These are phyloP conservation scores for Sphaerostilbella broomeana DNA, from an alignment of 2,329 filamentous ascomycete genomes.

Conservation along the genomic window DNA sequence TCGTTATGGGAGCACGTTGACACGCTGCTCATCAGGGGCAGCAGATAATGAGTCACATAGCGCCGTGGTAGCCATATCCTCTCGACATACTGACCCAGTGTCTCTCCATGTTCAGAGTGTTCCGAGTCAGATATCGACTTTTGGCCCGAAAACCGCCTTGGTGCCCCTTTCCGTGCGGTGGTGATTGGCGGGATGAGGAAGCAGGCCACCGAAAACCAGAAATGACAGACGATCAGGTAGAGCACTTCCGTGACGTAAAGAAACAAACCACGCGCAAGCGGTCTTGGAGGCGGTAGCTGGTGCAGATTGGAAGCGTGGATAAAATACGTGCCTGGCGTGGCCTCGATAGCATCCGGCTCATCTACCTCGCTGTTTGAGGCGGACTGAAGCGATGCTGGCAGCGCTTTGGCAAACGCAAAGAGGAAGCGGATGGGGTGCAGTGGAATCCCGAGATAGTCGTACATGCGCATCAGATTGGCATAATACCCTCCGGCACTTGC, in stretches of 20 bases:
- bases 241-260: slow-evolving; percentile 37
- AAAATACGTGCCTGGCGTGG: slow-evolving; percentile 36
- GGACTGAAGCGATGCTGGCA: slow-evolving; percentile 5
- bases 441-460: slow-evolving; percentile 44
- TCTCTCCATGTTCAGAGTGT: slow-evolving; percentile 29
- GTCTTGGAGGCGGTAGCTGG: slow-evolving; percentile 34
- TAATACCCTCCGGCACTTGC: slow-evolving; percentile 42
- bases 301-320: slow-evolving; percentile 50
- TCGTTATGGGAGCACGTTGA: slow-evolving; percentile 47
- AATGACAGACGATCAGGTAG: slow-evolving; percentile 41
- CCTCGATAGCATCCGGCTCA: slow-evolving; percentile 12
- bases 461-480: slow-evolving; percentile 48
- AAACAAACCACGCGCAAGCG: slow-evolving; percentile 30
- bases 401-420: slow-evolving; percentile 41
- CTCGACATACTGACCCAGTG: slow-evolving; percentile 41
- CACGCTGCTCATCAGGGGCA: slow-evolving; percentile 49
- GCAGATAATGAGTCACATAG: slow-evolving; percentile 43
- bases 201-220: slow-evolving; percentile 48
- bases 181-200: slow-evolving; percentile 36
- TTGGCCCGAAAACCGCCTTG: no score
- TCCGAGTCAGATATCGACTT: neutral
- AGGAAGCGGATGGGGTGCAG: slow-evolving; percentile 46
- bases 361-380: neutral
- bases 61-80: slow-evolving; percentile 43
- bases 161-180: no score